These are phyloP conservation scores for Bipolaris sorokiniana DNA, from an alignment of 2,329 filamentous ascomycete species.

Conservation along the genomic window DNA sequence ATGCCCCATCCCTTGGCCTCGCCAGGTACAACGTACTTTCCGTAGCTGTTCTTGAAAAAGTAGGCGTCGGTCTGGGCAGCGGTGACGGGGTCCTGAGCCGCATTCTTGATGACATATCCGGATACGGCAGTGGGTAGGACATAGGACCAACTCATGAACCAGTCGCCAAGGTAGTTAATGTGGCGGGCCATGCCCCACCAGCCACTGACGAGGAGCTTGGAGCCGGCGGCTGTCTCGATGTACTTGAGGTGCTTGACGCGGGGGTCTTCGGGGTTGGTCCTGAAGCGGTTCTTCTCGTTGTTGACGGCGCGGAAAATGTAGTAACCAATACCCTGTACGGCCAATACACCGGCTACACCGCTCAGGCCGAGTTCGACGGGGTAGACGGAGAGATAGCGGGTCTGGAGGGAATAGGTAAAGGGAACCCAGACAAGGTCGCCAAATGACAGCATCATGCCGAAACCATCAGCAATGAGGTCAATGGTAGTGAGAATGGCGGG, in stretches of 20 bases:
- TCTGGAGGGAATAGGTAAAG: slow-evolving; percentile 84
- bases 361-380: slow-evolving; percentile 76
- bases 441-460: slow-evolving; percentile 93
- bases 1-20: slow-evolving; percentile 82
- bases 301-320: slow-evolving; percentile 93
- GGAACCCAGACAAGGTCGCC: slow-evolving; percentile 93
- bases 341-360: slow-evolving; percentile 69
- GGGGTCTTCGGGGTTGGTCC: slow-evolving; percentile 82
- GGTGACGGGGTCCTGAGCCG: slow-evolving; percentile 43
- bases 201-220: slow-evolving; percentile 79
- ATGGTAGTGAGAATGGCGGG: slow-evolving; percentile 89
- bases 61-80: slow-evolving; percentile 59
- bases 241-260: slow-evolving; percentile 79
- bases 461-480: slow-evolving; percentile 90
- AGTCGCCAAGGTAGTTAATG: slow-evolving; percentile 96
- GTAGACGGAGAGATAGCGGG: slow-evolving; percentile 82
- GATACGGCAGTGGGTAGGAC: slow-evolving; percentile 84
- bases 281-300: slow-evolving; percentile 93
- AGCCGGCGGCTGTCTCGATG: slow-evolving; percentile 83
- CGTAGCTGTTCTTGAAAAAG: slow-evolving; percentile 61
- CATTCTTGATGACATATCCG: slow-evolving; percentile 73
- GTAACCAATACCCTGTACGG: slow-evolving; percentile 75
- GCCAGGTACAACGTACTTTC: slow-evolving; percentile 71
- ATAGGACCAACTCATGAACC: slow-evolving; percentile 92
- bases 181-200: slow-evolving; percentile 95